Conservation (phyloP, 2,329 filamentous ascomycete genomes). For the Epicoccum nigrum region DNA sequence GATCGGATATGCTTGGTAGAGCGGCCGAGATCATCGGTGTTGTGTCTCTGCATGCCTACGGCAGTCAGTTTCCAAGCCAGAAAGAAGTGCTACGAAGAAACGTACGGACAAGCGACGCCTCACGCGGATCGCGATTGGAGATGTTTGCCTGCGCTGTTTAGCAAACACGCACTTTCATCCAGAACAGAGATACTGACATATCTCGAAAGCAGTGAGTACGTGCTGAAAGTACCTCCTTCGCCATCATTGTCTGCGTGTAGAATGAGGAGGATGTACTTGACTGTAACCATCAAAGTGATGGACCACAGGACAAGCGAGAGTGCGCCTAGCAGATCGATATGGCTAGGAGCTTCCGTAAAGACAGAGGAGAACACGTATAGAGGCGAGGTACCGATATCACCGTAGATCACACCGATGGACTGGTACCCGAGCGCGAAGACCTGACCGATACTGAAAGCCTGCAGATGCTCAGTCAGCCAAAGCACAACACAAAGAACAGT, state of each 20-base stretch:
- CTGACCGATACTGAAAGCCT: slow-evolving; percentile 38
- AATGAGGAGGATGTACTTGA: slow-evolving; percentile 72
- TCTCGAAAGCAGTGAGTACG: slow-evolving; percentile 66
- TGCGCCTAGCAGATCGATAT: slow-evolving; percentile 67
- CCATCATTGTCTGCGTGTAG: slow-evolving; percentile 72
- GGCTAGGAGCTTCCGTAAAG: slow-evolving; percentile 58
- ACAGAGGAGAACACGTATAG: slow-evolving; percentile 75
- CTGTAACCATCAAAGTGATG: slow-evolving; percentile 69
- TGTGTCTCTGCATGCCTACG: slow-evolving; percentile 60
- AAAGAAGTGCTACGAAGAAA: neutral
- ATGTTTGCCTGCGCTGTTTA: slow-evolving; percentile 59
- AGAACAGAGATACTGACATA: slow-evolving; percentile 50
- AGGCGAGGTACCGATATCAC: slow-evolving; percentile 71
- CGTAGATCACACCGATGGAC: slow-evolving; percentile 70
- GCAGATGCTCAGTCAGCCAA: slow-evolving; percentile 18
- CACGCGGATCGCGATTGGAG: slow-evolving; percentile 63
- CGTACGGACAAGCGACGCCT: slow-evolving; percentile 58
- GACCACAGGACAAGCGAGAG: slow-evolving; percentile 74
- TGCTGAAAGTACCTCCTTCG: slow-evolving; percentile 72
- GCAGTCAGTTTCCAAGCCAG: neutral
- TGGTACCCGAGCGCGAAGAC: slow-evolving; percentile 60
- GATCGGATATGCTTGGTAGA: slow-evolving; percentile 61
- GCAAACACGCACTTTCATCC: neutral
- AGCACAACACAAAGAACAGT: neutral
- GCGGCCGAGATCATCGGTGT: slow-evolving; percentile 61